Evolutionary conservation across 2,329 filamentous ascomycete genomes (phyloP), one percentile per base, ranked within the genome.

Genomic region (Cytospora piceicola): DNA sequence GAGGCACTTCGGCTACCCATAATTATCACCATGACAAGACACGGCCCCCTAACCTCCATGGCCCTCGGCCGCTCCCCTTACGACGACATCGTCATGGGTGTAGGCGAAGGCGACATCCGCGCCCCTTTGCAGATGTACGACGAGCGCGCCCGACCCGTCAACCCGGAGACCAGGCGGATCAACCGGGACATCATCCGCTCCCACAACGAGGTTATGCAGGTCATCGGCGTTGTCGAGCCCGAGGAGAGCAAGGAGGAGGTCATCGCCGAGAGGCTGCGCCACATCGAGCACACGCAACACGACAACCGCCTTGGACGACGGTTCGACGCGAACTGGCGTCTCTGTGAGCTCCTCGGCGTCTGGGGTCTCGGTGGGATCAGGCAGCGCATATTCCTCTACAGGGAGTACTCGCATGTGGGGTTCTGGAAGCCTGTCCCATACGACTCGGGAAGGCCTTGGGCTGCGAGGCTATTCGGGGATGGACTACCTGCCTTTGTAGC

Each of bases 131-230:
- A 86, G 72, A 74, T 81, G 56, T 87, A 84, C 70, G 85, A 88
- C 69, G 78, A 80, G 51, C 80, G 83, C 39, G 85, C 85, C 17
- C 83, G 85, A 12, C 83, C 85, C 4, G 71, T 85, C 58, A 88
- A 88, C 69, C 79, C 79, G 0, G 80, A 82, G 60, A 86, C 84
- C 1, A 84, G 82, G 70, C 77, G 78, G 15, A 81, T 86, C 68
- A 87, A 86, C 69, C 80, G 82, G 58, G 82, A 85, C 65, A 81
- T 87, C 36, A 84, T 88, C 30, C 80, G 85, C 60, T 82, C 85
- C 12, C 85, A 88, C 70, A 88, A 88, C 69, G 85, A 88, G 69
- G 85, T 88, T 4, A 88, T 88, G 85, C 79, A 82, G 22, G 84
- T 87, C 12, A 88, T 88, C 49, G 85, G 85, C 6, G 85, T 88